phyloP scores from a whole-genome alignment of 2,329 filamentous ascomycete genomes.

The Rhynchosporium secalis region DNA sequence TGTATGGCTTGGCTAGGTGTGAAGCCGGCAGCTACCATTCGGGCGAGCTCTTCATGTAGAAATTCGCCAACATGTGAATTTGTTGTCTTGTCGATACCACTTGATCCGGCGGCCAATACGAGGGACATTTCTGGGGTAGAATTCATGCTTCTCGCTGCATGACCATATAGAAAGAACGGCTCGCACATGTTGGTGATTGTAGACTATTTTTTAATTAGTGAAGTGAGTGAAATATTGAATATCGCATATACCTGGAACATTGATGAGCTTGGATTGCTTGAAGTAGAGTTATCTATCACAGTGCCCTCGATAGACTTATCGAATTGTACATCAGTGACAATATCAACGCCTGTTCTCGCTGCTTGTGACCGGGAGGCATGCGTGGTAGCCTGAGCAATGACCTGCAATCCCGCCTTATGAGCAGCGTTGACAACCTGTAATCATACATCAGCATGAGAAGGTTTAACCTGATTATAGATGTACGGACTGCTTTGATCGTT shows the following conservation, averaged over 20 bases:
- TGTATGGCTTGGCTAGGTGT: constrained; percentile 2
- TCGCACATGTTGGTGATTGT: constrained; percentile 8
- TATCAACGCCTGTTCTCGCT: constrained; percentile 9
- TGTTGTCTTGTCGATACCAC: neutral
- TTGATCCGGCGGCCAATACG: neutral
- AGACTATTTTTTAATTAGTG: neutral
- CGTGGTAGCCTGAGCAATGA: constrained; percentile 2
- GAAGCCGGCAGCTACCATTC: constrained; percentile 6
- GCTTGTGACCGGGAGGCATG: neutral
- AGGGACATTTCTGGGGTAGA: neutral
- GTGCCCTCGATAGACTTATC: neutral
- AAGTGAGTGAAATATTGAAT: neutral
- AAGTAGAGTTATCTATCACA: neutral
- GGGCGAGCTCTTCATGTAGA: neutral
- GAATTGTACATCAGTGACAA: neutral
- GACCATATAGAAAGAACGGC: neutral
- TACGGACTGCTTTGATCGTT: constrained; percentile 4
- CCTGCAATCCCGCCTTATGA: neutral
- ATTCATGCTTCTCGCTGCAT: neutral
- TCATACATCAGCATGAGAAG: neutral
- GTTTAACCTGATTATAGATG: neutral
- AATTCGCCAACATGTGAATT: constrained; percentile 3
- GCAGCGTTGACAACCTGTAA: neutral
- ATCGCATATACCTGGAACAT: constrained; percentile 1
- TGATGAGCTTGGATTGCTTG: neutral